These are phyloP conservation scores for Liriodendron chinense DNA, from an alignment of 164 flowering plant genomes.

Conservation along the genomic window DNA sequence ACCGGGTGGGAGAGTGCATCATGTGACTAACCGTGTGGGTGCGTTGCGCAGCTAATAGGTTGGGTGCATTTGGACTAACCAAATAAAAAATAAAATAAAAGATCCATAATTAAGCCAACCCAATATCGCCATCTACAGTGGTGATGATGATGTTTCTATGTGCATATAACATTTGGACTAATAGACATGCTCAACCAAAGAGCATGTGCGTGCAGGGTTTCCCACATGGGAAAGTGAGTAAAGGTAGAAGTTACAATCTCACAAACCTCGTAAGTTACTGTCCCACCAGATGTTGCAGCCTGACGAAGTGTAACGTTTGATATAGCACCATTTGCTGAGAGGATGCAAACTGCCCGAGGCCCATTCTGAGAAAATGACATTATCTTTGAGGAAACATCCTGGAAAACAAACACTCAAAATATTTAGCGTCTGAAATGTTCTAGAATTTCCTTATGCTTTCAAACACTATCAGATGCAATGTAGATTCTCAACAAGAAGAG, in stretches of 20 bases:
- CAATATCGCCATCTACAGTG: neutral
- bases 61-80: too few relatives aligned
- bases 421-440: neutral
- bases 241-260: neutral
- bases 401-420: neutral
- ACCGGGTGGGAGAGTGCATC: too few relatives aligned
- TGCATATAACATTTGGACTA: neutral
- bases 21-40: too few relatives aligned
- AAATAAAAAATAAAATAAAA: too few relatives aligned
- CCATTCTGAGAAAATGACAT: constrained; percentile 87
- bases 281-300: constrained; percentile 85
- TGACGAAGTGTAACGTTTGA: constrained; percentile 92
- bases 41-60: too few relatives aligned
- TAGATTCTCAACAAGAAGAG: neutral
- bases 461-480: neutral
- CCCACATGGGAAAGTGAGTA: neutral
- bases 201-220: too few relatives aligned
- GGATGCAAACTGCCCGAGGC: constrained; percentile 78
- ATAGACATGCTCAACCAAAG: neutral
- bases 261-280: constrained; percentile 90
- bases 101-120: neutral
- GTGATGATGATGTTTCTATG: neutral
- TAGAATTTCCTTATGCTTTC: neutral
- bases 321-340: constrained; percentile 88
- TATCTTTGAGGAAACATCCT: constrained; percentile 88